These are phyloP conservation scores for Paraphysoderma sedebokerense DNA, from an alignment of 371 early-diverging fungal genomes.

Conservation along the genomic window DNA sequence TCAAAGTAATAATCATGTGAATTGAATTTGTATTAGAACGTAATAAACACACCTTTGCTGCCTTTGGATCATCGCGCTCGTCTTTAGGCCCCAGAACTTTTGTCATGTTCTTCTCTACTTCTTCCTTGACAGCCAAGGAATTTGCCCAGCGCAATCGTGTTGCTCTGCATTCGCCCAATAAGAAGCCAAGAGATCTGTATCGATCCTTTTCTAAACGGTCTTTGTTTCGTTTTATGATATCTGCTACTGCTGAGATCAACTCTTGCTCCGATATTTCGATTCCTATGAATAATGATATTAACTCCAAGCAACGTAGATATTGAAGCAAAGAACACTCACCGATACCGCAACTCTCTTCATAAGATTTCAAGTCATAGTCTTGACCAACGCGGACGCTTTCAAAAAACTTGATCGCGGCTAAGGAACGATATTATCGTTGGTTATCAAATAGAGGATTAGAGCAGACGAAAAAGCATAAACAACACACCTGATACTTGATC, in stretches of 20 bases:
- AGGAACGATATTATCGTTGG: neutral
- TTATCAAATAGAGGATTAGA: neutral
- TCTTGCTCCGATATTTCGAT: constrained; percentile 57
- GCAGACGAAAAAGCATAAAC: neutral
- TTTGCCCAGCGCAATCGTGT: constrained; percentile 77
- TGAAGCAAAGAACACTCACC: constrained; percentile 33
- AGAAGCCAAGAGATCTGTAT: constrained; percentile 55
- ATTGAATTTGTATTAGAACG: too few relatives aligned
- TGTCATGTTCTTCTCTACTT: constrained; percentile 64
- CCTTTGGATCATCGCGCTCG: constrained; percentile 62
- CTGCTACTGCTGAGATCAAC: constrained; percentile 29
- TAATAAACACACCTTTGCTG: too few relatives aligned
- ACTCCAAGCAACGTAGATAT: neutral
- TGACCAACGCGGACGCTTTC: constrained; percentile 28
- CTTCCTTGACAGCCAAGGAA: constrained; percentile 62
- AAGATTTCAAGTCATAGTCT: constrained; percentile 39
- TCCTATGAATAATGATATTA: constrained; percentile 21
- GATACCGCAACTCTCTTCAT: constrained; percentile 74
- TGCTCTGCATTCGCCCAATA: constrained; percentile 53
- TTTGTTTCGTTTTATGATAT: constrained; percentile 42
- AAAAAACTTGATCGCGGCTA: constrained; percentile 79
- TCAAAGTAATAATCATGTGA: too few relatives aligned
- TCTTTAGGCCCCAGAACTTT: constrained; percentile 86
- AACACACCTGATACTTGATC: constrained; percentile 74
- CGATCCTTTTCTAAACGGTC: constrained; percentile 60